Conservation (phyloP, 2,329 filamentous ascomycete species). For the Diplodia scrobiculata region DNA sequence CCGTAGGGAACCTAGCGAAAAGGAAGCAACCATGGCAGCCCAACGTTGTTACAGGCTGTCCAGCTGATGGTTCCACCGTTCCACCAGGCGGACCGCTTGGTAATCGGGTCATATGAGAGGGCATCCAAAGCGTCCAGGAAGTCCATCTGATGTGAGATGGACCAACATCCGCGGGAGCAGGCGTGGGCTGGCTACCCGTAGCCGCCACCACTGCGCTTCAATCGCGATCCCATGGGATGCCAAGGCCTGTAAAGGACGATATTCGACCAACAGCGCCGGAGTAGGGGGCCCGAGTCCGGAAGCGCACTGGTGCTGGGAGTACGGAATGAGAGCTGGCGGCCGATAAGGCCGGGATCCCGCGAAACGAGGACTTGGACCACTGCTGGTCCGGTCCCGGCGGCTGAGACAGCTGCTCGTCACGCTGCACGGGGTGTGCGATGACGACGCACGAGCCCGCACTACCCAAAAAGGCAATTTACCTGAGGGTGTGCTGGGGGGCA, state of each 20-base stretch:
- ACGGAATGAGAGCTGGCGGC: conserved; percentile 10
- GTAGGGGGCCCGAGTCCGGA: not conserved
- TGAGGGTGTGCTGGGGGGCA: conserved; percentile 7
- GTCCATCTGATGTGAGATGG: conserved; percentile 6
- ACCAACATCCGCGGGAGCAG: not conserved
- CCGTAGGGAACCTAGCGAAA: not conserved
- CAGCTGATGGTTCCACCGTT: conserved; percentile 19
- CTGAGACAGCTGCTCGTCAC: conserved; percentile 27
- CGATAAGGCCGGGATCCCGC: conserved; percentile 7
- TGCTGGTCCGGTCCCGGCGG: conserved; percentile 4
- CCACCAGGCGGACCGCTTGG: not conserved
- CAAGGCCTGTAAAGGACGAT: not conserved
- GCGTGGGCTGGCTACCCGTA: conserved; percentile 14
- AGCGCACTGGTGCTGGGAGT: not conserved
- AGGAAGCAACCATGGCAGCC: conserved; percentile 7
- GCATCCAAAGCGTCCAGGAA: not conserved
- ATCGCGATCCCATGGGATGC: not conserved
- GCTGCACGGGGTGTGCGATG: conserved; percentile 14
- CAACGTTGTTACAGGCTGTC: not conserved
- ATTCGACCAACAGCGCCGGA: not conserved
- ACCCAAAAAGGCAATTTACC: conserved; percentile 7
- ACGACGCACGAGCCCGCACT: conserved; percentile 24
- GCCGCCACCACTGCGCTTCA: not conserved
- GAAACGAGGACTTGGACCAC: not conserved
- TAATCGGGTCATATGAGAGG: not conserved